Conservation (phyloP, 306 rosid genomes). For the Cicer cuneatum region DNA sequence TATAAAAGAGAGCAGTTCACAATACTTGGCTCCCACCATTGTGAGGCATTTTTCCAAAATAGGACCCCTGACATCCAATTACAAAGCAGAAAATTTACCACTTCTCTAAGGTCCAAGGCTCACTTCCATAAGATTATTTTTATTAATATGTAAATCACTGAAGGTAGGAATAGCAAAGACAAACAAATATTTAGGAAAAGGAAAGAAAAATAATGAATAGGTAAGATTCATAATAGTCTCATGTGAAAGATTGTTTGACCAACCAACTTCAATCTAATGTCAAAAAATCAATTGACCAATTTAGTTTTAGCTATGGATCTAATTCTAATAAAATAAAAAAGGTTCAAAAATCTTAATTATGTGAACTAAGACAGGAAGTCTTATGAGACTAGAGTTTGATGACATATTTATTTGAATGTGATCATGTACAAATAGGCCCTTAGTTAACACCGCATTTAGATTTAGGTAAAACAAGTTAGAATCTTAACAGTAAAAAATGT, state of each 20-base stretch:
- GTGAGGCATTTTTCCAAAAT: neutral
- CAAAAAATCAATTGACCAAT: neutral
- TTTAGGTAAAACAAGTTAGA: too few species aligned
- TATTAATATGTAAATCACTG: neutral
- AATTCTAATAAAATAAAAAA: neutral
- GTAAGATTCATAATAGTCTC: too few species aligned
- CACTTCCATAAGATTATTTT: conserved; percentile 4
- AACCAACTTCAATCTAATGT: neutral
- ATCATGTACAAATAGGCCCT: conserved; percentile 29
- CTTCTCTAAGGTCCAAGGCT: neutral
- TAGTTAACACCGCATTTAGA: too few species aligned
- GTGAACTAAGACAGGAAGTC: neutral
- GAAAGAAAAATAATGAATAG: too few species aligned
- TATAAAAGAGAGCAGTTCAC: neutral
- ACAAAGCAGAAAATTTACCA: conserved; percentile 16
- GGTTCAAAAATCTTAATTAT: conserved; percentile 22
- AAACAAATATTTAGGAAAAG: too few species aligned
- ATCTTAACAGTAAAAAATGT: neutral
- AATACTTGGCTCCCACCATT: conserved; percentile 15
- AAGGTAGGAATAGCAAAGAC: too few species aligned
- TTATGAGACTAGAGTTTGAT: neutral
- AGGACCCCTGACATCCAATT: conserved; percentile 4
- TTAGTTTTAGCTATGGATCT: neutral
- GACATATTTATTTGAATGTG: neutral
- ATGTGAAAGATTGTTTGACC: neutral